phyloP scores from a whole-genome alignment of 2,329 filamentous ascomycete species.

The Xylaria hypoxylon region DNA sequence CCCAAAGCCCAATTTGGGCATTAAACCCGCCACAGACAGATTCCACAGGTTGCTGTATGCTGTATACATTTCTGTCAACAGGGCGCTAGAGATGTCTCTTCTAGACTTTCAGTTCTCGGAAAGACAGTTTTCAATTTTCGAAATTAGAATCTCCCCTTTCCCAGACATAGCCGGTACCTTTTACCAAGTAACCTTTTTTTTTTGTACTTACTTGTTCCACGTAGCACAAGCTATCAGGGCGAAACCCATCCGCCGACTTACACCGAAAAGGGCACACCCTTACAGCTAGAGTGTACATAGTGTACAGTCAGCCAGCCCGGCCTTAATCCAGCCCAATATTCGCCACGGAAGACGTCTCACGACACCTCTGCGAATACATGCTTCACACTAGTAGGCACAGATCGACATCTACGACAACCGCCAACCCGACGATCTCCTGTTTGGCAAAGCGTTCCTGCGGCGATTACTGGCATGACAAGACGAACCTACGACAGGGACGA shows the following conservation, averaged over 20 bases:
- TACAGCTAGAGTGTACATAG: too few relatives aligned
- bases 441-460: constrained; percentile 28
- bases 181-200: constrained; percentile 1
- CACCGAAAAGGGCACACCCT: constrained; percentile 23
- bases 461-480: constrained; percentile 39
- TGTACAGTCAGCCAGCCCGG: neutral
- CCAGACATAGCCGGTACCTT: constrained; percentile 10
- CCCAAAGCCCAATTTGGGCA: constrained; percentile 49
- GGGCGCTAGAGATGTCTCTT: constrained; percentile 12
- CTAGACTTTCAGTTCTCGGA: constrained; percentile 18
- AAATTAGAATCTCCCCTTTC: constrained; percentile 24
- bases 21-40: constrained; percentile 32
- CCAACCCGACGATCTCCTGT: constrained; percentile 17
- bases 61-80: constrained; percentile 10
- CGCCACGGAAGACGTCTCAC: constrained; percentile 35
- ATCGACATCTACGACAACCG: constrained; percentile 23
- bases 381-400: constrained; percentile 19
- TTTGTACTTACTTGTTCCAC: constrained; percentile 9
- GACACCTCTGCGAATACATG: constrained; percentile 21
- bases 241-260: constrained; percentile 32
- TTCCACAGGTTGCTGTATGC: neutral
- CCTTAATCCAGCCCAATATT: constrained; percentile 30
- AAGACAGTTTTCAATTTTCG: constrained; percentile 24
- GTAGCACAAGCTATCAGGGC: constrained; percentile 11
- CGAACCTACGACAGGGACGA: constrained; percentile 34